Base-by-base conservation (phyloP, 257 asterid genomes). In the Solanum piurae region DNA sequence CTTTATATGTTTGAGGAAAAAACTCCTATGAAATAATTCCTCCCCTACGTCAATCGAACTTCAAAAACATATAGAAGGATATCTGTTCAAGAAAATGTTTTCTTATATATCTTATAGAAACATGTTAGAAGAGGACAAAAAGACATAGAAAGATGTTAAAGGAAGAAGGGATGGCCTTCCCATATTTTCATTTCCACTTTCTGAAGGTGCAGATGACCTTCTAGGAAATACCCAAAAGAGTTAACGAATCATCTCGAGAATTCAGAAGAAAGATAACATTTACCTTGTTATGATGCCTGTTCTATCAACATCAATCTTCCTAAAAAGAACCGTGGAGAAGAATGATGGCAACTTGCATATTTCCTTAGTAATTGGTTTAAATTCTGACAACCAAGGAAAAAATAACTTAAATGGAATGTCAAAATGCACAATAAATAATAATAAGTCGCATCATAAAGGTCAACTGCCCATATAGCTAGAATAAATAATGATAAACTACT, bases 271-370 rank as follows among this genome's bases (percentile, higher is more conserved):
- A 73, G 29, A 74, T 29, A 42, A 64, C 73, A 74, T 74, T 80
- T 94, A 97, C 99, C 98, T 94, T 91, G 99, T 95, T 83, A 97
- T 93, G 66, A 91, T 82, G 87, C 99, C 98, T 42, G 92, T 93
- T 87, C 92, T 86, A 87, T 90, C 92, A 44, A 91, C 87, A 86
- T 97, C 99, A 34, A 96, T 97, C 94, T 92, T 96, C 89, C 92
- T 93, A 89, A 97, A 97, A 89, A 97, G 95, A 37, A 91, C 93
- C 46, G 94, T 84, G 80, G 99, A 97, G 92, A 96, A 96, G 96
- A 97, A 97, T 52, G 99, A 96, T 2, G 99, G 99, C 44, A 97
- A 96, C 98, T 97, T 97, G 95, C 99, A 97, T 31, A 97, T 92
- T 90, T 97, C 99, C 93, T 96, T 95, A 5, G 99, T 96, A 86